Base-by-base conservation (phyloP, 352 stramenopile genomes). In the Phytopythium mirpurense region DNA sequence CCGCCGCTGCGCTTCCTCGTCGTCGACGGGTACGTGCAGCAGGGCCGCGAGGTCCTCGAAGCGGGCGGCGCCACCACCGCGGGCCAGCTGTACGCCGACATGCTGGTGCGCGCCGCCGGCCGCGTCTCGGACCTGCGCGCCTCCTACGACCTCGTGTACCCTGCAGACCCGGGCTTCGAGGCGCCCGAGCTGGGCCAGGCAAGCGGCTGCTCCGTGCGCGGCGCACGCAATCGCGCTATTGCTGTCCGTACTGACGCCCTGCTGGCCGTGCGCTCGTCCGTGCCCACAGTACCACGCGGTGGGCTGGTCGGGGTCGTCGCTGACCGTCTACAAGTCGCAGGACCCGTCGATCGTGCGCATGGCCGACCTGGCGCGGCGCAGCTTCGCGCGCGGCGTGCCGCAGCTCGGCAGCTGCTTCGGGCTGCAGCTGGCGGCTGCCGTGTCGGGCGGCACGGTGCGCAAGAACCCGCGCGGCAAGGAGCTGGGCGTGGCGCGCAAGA, bases 341-440 rank as follows among this genome's bases (percentile, higher is more conserved):
- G 68, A 90, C 56, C 67, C 63, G 29, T 68, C 64, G 29, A 72
- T 92, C 32, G 32, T 71, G 47, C 60, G 68, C 46, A 75, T 83
- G 65, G 62, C 76, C 41, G 62, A 59, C 3, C 53, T 88, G 18
- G 67, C 74, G 10, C 58, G 62, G 12, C 52, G 55, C 35, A 68
- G 57, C 48, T 87, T 86, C 46, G 67, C 53, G 19, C 47, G 62
- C 19, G 78, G 82, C 36, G 57, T 92, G 6, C 81, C 78, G 31
- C 82, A 92, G 64, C 88, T 88, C 47, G 82, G 82, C 16, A 90
- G 78, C 65, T 90, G 82, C 63, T 92, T 84, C 54, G 78, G 72
- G 7, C 62, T 80, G 50, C 78, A 92, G 36, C 45, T 92, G 18
- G 81, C 81, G 8, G 73, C 80, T 9, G 67, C 70, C 19, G 69